Evolutionary conservation across 2,329 filamentous ascomycete species (phyloP).

Genomic region (Nothophaeocryptopus gaeumannii): DNA sequence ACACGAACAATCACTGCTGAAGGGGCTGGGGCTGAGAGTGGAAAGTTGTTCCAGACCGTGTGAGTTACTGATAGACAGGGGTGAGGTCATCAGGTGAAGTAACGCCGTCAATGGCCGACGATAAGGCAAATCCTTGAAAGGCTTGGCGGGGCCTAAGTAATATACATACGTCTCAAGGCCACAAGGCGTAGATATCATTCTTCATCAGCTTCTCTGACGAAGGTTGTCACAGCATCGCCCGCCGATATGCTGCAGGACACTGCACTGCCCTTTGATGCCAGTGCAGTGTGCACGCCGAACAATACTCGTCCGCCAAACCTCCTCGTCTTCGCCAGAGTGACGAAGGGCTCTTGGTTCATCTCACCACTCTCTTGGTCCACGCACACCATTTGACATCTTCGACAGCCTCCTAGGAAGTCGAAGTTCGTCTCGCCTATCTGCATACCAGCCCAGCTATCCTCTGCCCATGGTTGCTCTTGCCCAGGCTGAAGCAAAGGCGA

Average conservation of each 20-base stretch:
- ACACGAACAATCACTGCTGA: too few species aligned
- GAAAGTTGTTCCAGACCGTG: too few species aligned
- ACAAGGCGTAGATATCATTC: too few species aligned
- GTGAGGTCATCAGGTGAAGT: too few species aligned
- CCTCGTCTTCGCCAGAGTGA: slow-evolving; percentile 82
- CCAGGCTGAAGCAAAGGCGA: slow-evolving; percentile 43
- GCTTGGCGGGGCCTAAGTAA: too few species aligned
- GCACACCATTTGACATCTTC: slow-evolving; percentile 94
- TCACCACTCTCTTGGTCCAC: slow-evolving; percentile 79
- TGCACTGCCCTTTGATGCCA: neutral
- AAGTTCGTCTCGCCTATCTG: slow-evolving; percentile 59
- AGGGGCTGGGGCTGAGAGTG: too few species aligned
- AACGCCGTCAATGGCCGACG: too few species aligned
- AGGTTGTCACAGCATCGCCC: neutral
- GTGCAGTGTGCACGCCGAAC: slow-evolving; percentile 73
- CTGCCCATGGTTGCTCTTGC: slow-evolving; percentile 63
- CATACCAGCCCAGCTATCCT: slow-evolving; percentile 73
- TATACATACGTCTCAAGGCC: too few species aligned
- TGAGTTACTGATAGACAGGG: too few species aligned
- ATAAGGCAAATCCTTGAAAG: too few species aligned
- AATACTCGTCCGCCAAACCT: slow-evolving; percentile 79
- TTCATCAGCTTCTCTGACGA: neutral
- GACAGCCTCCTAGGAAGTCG: slow-evolving; percentile 76
- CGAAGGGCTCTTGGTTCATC: slow-evolving; percentile 79
- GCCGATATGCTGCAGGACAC: neutral